These are phyloP conservation scores for Ophiostoma australiae DNA, from an alignment of 2,329 filamentous ascomycete genomes.

Conservation along the genomic window DNA sequence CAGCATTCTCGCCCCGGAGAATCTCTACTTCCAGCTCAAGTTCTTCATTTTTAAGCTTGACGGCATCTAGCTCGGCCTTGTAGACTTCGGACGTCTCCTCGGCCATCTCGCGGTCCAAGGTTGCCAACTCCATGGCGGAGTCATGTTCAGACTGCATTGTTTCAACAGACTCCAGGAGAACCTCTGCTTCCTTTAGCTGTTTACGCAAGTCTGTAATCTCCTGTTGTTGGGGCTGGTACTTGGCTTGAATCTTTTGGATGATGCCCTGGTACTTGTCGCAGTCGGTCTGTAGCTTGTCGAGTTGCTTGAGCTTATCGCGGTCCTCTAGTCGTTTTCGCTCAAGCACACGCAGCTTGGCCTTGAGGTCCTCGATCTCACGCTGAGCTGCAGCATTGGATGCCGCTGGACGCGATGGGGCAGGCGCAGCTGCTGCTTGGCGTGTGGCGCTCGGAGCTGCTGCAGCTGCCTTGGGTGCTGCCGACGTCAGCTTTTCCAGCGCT, in stretches of 20 bases:
- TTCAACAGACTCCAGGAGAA: conserved; percentile 64
- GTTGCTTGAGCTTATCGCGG: conserved; percentile 71
- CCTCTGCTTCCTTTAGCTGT: conserved; percentile 69
- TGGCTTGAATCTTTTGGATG: conserved; percentile 84
- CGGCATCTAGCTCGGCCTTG: conserved; percentile 71
- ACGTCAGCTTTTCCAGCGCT: conserved; percentile 49
- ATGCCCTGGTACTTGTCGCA: conserved; percentile 75
- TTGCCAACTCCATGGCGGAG: conserved; percentile 75
- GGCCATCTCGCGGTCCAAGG: conserved; percentile 90
- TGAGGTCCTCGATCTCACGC: conserved; percentile 78
- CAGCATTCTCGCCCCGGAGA: conserved; percentile 77
- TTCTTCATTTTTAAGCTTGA: conserved; percentile 75
- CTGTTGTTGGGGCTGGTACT: conserved; percentile 78
- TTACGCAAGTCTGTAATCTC: conserved; percentile 74
- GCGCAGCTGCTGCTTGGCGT: conserved; percentile 23
- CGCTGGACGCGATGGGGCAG: conserved; percentile 33
- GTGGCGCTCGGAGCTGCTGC: neutral
- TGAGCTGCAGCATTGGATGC: conserved; percentile 38
- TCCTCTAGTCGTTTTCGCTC: conserved; percentile 85
- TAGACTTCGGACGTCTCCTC: conserved; percentile 83
- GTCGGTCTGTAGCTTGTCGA: conserved; percentile 72
- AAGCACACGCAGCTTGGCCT: conserved; percentile 78
- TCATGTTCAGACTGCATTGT: conserved; percentile 79
- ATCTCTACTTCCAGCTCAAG: conserved; percentile 84
- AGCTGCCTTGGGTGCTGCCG: conserved; percentile 30